phyloP scores from a whole-genome alignment of 2,329 filamentous ascomycete genomes.

The Alternaria dauci region DNA sequence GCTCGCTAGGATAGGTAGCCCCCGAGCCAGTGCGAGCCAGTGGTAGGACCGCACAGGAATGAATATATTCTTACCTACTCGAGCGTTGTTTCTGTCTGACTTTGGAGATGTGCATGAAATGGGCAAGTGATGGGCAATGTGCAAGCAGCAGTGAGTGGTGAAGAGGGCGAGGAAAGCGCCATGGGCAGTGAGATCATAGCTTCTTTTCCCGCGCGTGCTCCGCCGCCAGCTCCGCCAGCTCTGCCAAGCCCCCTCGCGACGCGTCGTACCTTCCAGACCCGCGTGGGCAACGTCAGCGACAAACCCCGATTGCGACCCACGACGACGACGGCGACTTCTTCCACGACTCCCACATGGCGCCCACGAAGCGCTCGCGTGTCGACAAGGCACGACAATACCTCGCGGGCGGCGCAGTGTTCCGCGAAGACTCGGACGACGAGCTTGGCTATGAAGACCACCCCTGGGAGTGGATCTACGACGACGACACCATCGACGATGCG shows the following conservation, averaged over 20 bases:
- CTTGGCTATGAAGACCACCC: constrained; percentile 64
- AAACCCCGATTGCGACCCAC: constrained; percentile 29
- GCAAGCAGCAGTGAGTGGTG: background rate
- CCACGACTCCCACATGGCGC: constrained; percentile 50
- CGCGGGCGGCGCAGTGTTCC: constrained; percentile 67
- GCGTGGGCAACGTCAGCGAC: constrained; percentile 36
- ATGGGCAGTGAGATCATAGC: constrained; percentile 28
- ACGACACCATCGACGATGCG: constrained; percentile 29
- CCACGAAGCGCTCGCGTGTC: constrained; percentile 51
- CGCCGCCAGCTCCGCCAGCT: constrained; percentile 20
- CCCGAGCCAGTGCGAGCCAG: constrained; percentile 44
- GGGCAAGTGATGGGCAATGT: background rate
- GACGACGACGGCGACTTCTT: background rate
- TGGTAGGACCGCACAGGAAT: constrained; percentile 31
- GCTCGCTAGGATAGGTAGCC: constrained; percentile 20
- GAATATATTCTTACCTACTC: constrained; percentile 25
- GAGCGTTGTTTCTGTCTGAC: background rate
- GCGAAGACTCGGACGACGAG: constrained; percentile 90
- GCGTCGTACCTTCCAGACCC: constrained; percentile 32
- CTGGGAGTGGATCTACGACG: constrained; percentile 66
- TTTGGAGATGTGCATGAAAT: background rate
- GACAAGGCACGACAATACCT: constrained; percentile 61
- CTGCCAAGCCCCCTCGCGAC: constrained; percentile 36
- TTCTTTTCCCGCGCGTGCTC: constrained; percentile 28
- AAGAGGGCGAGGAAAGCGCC: constrained; percentile 7